Evolutionary conservation across 192 early-diverging fungal species (phyloP), one percentile per base, ranked within the genome.

Genomic region (Polychytrium aggregatum): DNA sequence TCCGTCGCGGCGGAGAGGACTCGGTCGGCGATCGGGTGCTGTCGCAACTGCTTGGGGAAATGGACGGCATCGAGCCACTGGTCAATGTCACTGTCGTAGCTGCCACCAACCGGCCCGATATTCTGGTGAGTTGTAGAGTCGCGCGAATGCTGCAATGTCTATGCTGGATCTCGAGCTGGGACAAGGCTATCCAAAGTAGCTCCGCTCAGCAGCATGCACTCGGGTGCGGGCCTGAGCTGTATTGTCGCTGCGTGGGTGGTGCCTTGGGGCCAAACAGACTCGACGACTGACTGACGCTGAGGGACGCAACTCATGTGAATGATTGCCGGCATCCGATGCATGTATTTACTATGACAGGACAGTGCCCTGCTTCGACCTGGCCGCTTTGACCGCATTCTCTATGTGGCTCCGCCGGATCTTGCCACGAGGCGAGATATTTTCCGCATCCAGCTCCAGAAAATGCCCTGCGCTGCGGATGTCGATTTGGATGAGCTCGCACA

Each of bases 41-140:
- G 27, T 92, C 93, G 1, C 96, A 98, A 55, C 67, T 98, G 37
- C 63, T 98, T 21, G 83, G 73, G 46, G 96, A 98, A 61, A 67
- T 98, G 46, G 96, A 98, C 54, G 96, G 96, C 3, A 87, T 98
- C 45, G 92, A 97, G 47, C 85, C 90, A 4, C 60, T 98, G 27
- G 83, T 89, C 4, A 88, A 95, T 69, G 96, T 98, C 1, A 97
- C 87, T 0, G 85, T 98, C 0, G 89, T 98, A 7, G 95, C 93
- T 1, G 95, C 95, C 2, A 98, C 95, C 0, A 98, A 98, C 62
- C 82, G 95, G 16, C 95, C 95, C 0, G 95, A 98, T 62, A 87
- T 95, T 41, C 84, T 98, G 37, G 82, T 82, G 55, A 25, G 68
- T 55, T n/a, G n/a, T n/a, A n/a, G n/a, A n/a, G n/a, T n/a, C n/a